Base-by-base conservation (phyloP, 2,329 filamentous ascomycete genomes). In the Sclerotinia nivalis region DNA sequence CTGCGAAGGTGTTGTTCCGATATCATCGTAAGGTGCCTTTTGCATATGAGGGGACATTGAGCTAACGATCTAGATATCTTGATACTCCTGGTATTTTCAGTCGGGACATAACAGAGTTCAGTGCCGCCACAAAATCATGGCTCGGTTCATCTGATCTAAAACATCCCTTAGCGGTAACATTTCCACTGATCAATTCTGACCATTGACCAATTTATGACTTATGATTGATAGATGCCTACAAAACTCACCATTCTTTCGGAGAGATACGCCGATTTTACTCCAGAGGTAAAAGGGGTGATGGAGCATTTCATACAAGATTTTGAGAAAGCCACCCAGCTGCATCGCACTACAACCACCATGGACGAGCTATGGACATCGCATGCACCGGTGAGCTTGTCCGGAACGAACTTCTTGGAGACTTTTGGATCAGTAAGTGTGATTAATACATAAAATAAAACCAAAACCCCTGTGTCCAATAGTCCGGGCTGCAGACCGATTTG, bases 1-100 rank as follows among this genome's bases (percentile, higher is more conserved):
- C 15, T 69, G 65, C 45, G 37, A 69, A 20, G 74, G 74, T 9
- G 70, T 59, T 18, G 28, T 75, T 49, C 50, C 68, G 3, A 56
- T 73, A 1, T 74, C 71, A 28, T 20, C 43, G 72, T 73, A 72
- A 59, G 70, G 49, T 28, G 5, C 22, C 22, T 13, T 12, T 47
- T 10, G 1, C 25, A 28, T 15, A 18, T 9, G 0, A n/a, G n/a
- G 22, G 37, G 25, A 45, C 4, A 7, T 13, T 43, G 22, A 18
- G 50, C 47, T 71, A 55, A 71, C 8, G 1, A 28, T 45, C 15
- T 49, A 75, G 72, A 37, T 28, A 58, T 31, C 69, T 75, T 40
- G 74, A 75, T 40, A 75, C 72, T 20, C 71, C 72, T 28, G 73
- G 72, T 1, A 59, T 70, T 28, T 75, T 75, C 45, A 58, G 67